Evolutionary conservation across 805 yeast species (phyloP).

Genomic region (Torulaspora maleeae): DNA sequence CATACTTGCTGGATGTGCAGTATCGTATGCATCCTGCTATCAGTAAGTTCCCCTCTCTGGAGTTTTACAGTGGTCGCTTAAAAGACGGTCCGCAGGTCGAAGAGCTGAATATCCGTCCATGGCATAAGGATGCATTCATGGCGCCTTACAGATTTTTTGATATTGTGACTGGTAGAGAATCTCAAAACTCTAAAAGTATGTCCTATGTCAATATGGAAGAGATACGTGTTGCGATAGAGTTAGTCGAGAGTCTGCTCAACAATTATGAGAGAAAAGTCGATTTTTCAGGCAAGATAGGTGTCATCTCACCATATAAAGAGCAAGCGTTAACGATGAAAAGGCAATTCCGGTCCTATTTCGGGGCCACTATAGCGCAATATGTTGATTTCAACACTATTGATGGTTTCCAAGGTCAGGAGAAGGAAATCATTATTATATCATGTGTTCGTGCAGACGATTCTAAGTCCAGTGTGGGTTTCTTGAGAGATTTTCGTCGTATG

Average conservation of each 20-base stretch:
- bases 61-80: slow-evolving; percentile 70
- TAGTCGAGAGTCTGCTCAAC: slow-evolving; percentile 51
- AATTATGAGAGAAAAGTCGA: slow-evolving; percentile 42
- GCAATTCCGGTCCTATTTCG: slow-evolving; percentile 55
- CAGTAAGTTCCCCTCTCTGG: slow-evolving; percentile 76
- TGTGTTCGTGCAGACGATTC: slow-evolving; percentile 83
- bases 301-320: slow-evolving; percentile 92
- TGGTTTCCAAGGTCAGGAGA: slow-evolving; percentile 98
- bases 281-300: slow-evolving; percentile 73
- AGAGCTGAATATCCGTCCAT: slow-evolving; percentile 53
- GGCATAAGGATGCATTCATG: slow-evolving; percentile 62
- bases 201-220: slow-evolving; percentile 71
- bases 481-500: slow-evolving; percentile 90
- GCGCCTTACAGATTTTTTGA: slow-evolving; percentile 80
- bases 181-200: slow-evolving; percentile 56
- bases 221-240: slow-evolving; percentile 65
- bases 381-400: slow-evolving; percentile 93
- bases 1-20: slow-evolving; percentile 78
- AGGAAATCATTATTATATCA: slow-evolving; percentile 86
- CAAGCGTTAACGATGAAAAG: slow-evolving; percentile 62
- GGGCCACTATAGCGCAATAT: slow-evolving; percentile 54
- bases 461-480: slow-evolving; percentile 68
- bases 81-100: slow-evolving; percentile 77
- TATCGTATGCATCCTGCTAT: slow-evolving; percentile 97
- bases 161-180: slow-evolving; percentile 58